Evolutionary conservation across 1,284 basidiomycete species (phyloP), one percentile per base, ranked within the genome.

Genomic region (Ustilago nuda): DNA sequence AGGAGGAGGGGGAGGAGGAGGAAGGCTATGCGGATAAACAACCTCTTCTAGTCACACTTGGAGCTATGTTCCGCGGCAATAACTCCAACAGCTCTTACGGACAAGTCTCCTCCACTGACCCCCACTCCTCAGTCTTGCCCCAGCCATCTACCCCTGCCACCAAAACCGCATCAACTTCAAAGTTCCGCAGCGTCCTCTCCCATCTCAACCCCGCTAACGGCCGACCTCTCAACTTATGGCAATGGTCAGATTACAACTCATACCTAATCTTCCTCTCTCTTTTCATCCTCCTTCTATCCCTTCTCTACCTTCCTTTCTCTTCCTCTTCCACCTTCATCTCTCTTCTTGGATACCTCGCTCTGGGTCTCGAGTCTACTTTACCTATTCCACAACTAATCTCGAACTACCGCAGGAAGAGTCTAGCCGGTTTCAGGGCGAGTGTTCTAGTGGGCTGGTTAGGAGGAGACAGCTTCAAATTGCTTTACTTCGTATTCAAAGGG

Each of bases 231-330:
- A 89, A 90, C 8, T 94, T 94, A 86, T 95, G 93, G 93, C 92
- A 94, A 81, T 95, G 93, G 93, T 86, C 88, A 50, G 89, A 88
- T 15, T 94, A 93, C 60, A 64, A 67, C 30, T 75, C 92, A 79
- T 92, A 95, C 82, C 88, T 94, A 62, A 92, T 94, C 82, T 94
- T 93, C 85, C 88, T 95, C 56, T 91, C 91, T n/a, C 91, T 90
- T 12, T 89, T 92, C 74, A 91, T 93, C 27, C 76, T 73, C 41
- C 66, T 61, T 46, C 72, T 89, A 36, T 82, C 80, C 7, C 36
- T 87, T 2, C 56, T 82, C 35, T 82, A 81, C 64, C 88, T 95
- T 45, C 91, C 93, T 61, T 90, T 94, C 58, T 90, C 91, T n/a
- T 89, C 89, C 30, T 91, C 89, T 7, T 82, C 89, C 15, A 63